These are phyloP conservation scores for Pseudoperonospora humuli DNA, from an alignment of 352 stramenopile genomes.

Conservation along the genomic window DNA sequence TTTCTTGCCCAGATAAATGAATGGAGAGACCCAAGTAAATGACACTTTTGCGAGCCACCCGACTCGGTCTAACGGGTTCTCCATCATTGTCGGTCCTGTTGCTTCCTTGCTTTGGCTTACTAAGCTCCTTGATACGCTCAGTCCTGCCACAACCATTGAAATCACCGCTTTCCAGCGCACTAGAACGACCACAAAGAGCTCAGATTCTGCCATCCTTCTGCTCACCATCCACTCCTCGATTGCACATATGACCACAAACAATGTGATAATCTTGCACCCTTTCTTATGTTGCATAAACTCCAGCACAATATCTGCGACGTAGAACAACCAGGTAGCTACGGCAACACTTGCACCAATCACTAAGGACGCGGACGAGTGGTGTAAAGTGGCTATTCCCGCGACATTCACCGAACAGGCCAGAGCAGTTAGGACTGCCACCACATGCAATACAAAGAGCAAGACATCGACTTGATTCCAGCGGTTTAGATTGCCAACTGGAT, in stretches of 20 bases:
- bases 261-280: slow-evolving; percentile 12
- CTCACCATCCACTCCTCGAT: slow-evolving; percentile 12
- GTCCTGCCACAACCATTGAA: not conserved
- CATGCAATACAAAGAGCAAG: slow-evolving; percentile 24
- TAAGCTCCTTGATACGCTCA: not conserved
- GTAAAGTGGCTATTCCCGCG: slow-evolving; percentile 14
- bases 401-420: slow-evolving; percentile 18
- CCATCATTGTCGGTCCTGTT: not conserved
- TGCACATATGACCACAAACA: slow-evolving; percentile 16
- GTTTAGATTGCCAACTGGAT: not conserved
- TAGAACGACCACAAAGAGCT: slow-evolving; percentile 1
- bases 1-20: slow-evolving; percentile 43
- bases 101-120: not conserved
- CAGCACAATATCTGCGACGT: slow-evolving; percentile 15
- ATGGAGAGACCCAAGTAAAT: slow-evolving; percentile 60
- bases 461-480: slow-evolving; percentile 2
- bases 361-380: slow-evolving; percentile 29
- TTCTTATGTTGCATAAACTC: slow-evolving; percentile 15
- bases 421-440: slow-evolving; percentile 19
- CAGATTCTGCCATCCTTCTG: not conserved
- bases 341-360: slow-evolving; percentile 23
- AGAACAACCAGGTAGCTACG: slow-evolving; percentile 29
- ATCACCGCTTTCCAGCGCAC: slow-evolving; percentile 7
- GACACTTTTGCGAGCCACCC: slow-evolving; percentile 51
- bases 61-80: slow-evolving; percentile 46